Conservation (phyloP, 108 stramenopile species). For the Cyclotella distinguenda region DNA sequence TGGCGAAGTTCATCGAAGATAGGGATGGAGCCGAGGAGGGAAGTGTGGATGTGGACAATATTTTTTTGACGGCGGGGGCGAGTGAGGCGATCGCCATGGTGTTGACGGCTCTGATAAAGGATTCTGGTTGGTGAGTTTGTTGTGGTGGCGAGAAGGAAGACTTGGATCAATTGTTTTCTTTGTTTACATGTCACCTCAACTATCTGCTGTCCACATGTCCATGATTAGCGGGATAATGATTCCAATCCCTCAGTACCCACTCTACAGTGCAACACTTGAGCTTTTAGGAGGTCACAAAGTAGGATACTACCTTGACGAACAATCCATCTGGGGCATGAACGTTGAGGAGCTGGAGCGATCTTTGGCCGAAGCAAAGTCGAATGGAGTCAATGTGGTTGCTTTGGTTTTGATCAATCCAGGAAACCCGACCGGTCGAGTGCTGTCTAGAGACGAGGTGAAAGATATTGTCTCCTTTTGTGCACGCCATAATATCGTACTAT, state of each 20-base stretch:
- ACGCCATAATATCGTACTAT: conserved; percentile 80
- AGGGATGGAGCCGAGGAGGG: conserved; percentile 67
- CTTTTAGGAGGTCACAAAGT: conserved; percentile 84
- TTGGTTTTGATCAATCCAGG: conserved; percentile 98
- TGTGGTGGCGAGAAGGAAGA: background rate
- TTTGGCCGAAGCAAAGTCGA: conserved; percentile 65
- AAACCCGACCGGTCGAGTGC: conserved; percentile 94
- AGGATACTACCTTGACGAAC: conserved; percentile 90
- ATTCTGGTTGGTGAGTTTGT: conserved; percentile 49
- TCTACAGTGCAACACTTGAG: conserved; percentile 90
- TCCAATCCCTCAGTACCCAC: conserved; percentile 97
- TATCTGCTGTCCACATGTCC: background rate
- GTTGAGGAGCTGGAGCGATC: conserved; percentile 70
- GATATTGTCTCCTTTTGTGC: conserved; percentile 84
- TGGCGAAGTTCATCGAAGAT: conserved; percentile 80
- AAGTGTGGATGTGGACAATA: conserved; percentile 75
- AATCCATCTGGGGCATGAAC: conserved; percentile 77
- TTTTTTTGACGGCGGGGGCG: conserved; percentile 95
- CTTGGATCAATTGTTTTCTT: background rate
- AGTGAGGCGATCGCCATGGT: conserved; percentile 81
- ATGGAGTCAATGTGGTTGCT: conserved; percentile 68
- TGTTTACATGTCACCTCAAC: background rate
- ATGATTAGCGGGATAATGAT: conserved; percentile 81
- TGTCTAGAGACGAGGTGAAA: conserved; percentile 70
- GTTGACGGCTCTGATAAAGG: conserved; percentile 70